These are phyloP conservation scores for Nicotiana undulata DNA, from an alignment of 257 asterid species.

Conservation along the genomic window DNA sequence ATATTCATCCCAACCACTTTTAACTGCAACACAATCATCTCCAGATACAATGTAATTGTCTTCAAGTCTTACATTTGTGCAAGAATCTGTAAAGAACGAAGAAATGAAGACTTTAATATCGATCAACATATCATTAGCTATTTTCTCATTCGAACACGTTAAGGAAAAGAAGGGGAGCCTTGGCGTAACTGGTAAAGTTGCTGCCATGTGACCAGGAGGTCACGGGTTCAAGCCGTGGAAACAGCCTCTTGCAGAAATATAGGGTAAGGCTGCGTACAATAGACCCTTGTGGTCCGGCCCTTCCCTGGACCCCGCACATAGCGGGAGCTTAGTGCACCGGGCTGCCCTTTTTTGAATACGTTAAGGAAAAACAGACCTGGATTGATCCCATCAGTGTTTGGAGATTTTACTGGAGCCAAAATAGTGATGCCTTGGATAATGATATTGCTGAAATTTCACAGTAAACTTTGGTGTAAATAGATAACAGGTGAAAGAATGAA, in stretches of 20 bases:
- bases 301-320: too few relatives aligned
- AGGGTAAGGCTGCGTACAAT: too few relatives aligned
- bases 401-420: constrained; percentile 59
- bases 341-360: too few relatives aligned
- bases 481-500: background rate
- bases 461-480: background rate
- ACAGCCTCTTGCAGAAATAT: too few relatives aligned
- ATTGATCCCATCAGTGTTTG: constrained; percentile 66
- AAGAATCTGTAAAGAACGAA: constrained; percentile 9
- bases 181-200: too few relatives aligned
- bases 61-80: constrained; percentile 9
- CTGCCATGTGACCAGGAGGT: too few relatives aligned
- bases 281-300: too few relatives aligned
- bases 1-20: constrained; percentile 22
- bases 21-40: constrained; percentile 19
- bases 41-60: constrained; percentile 18
- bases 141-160: background rate
- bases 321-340: too few relatives aligned
- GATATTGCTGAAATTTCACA: constrained; percentile 33
- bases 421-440: constrained; percentile 44
- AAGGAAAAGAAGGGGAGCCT: too few relatives aligned
- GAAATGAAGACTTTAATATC: background rate
- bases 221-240: too few relatives aligned
- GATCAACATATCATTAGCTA: background rate
- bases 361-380: constrained; percentile 39